Evolutionary conservation across 257 asterid species (phyloP), one percentile per base, ranked within the genome.

Genomic region (Solanum dulcamara): DNA sequence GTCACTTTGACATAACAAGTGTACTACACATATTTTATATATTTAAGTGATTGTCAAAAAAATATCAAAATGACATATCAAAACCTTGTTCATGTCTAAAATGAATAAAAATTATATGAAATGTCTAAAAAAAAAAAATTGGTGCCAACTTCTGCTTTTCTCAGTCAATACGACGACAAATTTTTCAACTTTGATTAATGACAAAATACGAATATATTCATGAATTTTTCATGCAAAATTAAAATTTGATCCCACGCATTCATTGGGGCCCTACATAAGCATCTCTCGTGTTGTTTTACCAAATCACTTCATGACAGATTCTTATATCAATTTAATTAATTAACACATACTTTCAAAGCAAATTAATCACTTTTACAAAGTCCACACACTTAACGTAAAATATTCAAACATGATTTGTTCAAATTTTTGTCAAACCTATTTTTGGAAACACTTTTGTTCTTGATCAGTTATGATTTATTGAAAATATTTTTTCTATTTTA

Each of bases 231-330:
- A 79, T 79, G 83, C 64, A 79, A n/a, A 11, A 30, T 79, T 28
- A 79, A 6, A 17, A 6, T 79, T 48, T 79, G 66, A 46, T 12
- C 83, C 28, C 82, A 75, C 26, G 59, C 38, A 75, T 75, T 42
- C 13, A 42, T 13, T 12, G 10, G 81, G 37, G 15, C 37, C 55
- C 55, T 6, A 11, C n/a, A 18, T 13, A 3, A 24, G 81, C 87
- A 33, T 67, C 81, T 75, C 79, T 67, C n/a, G 38, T 57, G 70
- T 77, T 67, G 68, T 87, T 35, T 84, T 81, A 81, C 80, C 74
- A 89, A 87, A 84, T 87, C 86, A 88, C 77, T 59, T 37, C 62
- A 84, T 24, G 84, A 88, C 85, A 44, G 74, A 57, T 83, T 82
- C 79, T 72, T 77, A 83, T 72, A 80, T 67, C 10, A 40, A 33